A percentile compares a stretch with the other conserved stretches of the same genome.
phyloP scores from a whole-genome alignment of 1,284 basidiomycete genomes.

The Puccinia coronata region DNA sequence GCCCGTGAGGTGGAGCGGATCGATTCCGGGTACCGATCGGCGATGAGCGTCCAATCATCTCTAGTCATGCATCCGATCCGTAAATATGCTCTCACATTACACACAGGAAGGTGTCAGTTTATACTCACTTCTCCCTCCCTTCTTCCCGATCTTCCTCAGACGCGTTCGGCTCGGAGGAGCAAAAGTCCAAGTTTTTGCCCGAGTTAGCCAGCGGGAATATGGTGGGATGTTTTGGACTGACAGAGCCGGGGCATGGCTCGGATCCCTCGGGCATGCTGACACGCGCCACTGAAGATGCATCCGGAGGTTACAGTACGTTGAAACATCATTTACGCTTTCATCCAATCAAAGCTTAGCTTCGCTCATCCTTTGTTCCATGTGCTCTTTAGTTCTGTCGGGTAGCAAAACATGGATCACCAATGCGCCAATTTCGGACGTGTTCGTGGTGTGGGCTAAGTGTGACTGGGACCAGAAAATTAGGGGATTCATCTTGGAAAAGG shows the following conservation, averaged over 20 bases:
- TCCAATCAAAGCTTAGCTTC: constrained; percentile 64
- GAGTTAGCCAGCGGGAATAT: constrained; percentile 81
- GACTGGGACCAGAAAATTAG: constrained; percentile 90
- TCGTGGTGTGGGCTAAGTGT: constrained; percentile 91
- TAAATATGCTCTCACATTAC: background rate
- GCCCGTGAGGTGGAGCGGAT: constrained; percentile 90
- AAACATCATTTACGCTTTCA: constrained; percentile 5
- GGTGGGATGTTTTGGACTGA: constrained; percentile 90
- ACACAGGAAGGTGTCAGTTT: background rate
- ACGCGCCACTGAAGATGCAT: constrained; percentile 71
- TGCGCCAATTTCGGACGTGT: constrained; percentile 65
- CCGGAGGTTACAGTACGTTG: constrained; percentile 84
- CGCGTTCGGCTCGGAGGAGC: constrained; percentile 83
- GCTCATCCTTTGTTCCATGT: constrained; percentile 7
- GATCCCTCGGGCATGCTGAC: constrained; percentile 95
- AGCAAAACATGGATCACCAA: constrained; percentile 78
- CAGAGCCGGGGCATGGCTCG: constrained; percentile 94
- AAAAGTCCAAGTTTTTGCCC: constrained; percentile 89
- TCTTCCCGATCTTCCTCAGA: constrained; percentile 57
- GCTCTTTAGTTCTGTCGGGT: constrained; percentile 42
- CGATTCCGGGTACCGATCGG: constrained; percentile 93
- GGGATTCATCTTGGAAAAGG: constrained; percentile 90
- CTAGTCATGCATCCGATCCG: constrained; percentile 96
- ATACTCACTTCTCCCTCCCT: background rate
- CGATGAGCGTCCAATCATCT: constrained; percentile 92